phyloP scores from a whole-genome alignment of 1,284 basidiomycete species.

The Garcileccinum viscosum region DNA sequence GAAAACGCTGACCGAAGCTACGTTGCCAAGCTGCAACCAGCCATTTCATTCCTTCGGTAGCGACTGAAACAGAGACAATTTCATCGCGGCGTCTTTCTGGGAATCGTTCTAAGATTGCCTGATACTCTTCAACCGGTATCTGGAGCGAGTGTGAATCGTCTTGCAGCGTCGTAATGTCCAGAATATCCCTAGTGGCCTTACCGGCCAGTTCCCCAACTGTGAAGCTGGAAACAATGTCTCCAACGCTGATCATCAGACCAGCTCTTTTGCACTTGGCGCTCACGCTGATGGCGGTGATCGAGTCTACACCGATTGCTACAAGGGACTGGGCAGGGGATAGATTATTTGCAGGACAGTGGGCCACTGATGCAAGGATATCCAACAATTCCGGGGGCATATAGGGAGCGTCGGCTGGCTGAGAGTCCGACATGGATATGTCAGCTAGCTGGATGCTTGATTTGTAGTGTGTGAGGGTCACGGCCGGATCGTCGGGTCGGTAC shows the following conservation, averaged over 20 bases:
- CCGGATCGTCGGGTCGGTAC: slow-evolving; percentile 30
- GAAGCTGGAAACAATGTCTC: slow-evolving; percentile 48
- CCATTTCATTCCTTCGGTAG: slow-evolving; percentile 37
- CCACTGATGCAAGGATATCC: slow-evolving; percentile 31
- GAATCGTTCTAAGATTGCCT: slow-evolving; percentile 22
- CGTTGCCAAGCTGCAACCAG: slow-evolving; percentile 52
- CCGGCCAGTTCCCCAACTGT: slow-evolving; percentile 45
- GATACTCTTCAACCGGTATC: slow-evolving; percentile 21
- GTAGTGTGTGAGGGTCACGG: slow-evolving; percentile 9
- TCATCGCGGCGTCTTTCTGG: slow-evolving; percentile 13
- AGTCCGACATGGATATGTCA: not conserved
- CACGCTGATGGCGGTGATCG: slow-evolving; percentile 57
- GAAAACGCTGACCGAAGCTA: slow-evolving; percentile 49
- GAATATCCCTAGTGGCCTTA: slow-evolving; percentile 16
- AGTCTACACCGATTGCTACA: slow-evolving; percentile 55
- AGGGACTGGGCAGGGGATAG: slow-evolving; percentile 44
- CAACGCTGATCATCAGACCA: slow-evolving; percentile 44
- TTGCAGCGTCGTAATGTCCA: slow-evolving; percentile 5
- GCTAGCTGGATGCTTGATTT: not conserved
- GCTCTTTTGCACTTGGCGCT: slow-evolving; percentile 45
- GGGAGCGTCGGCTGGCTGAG: not conserved
- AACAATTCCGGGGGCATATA: slow-evolving; percentile 25
- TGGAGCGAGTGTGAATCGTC: not conserved
- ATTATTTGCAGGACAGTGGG: slow-evolving; percentile 26
- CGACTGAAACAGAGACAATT: slow-evolving; percentile 15